Percentiles rank a stretch among this genome's conserved stretches.
These are phyloP conservation scores for Trypanosoma scelopori DNA, from an alignment of 208 protist species.

Conservation along the genomic window DNA sequence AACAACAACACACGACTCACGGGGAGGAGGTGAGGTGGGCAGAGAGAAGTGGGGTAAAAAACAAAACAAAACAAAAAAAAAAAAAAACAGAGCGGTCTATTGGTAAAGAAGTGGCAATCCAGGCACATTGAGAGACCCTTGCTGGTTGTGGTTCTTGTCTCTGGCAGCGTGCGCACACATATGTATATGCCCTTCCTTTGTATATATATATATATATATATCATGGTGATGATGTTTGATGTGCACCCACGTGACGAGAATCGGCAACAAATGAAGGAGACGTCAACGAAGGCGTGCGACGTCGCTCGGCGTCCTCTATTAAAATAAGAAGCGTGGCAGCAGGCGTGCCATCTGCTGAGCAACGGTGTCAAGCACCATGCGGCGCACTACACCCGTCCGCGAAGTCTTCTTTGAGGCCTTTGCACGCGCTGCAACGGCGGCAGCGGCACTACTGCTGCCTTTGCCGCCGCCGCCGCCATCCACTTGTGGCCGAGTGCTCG, in stretches of 20 bases:
- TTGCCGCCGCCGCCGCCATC: conserved; percentile 19
- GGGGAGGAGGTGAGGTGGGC: too few species aligned
- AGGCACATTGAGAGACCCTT: too few species aligned
- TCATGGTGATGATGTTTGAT: too few species aligned
- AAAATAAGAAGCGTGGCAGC: conserved; percentile 35
- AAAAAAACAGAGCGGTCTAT: too few species aligned
- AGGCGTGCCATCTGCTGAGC: conserved; percentile 44
- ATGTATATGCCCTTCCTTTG: too few species aligned
- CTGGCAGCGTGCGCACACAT: too few species aligned
- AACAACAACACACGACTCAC: neutral
- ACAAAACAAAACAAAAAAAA: neutral
- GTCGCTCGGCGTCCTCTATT: neutral
- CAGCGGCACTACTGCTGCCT: conserved; percentile 21
- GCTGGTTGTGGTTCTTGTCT: too few species aligned
- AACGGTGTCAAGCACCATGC: conserved; percentile 62
- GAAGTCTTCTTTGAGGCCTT: conserved; percentile 31
- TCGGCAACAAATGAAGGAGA: neutral
- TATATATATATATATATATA: too few species aligned
- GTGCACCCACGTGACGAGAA: neutral
- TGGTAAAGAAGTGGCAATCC: too few species aligned
- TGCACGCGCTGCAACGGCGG: conserved; percentile 14
- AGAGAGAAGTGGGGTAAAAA: too few species aligned
- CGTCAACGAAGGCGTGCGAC: neutral
- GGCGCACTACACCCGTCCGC: conserved; percentile 27
- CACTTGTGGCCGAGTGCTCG: conserved; percentile 39